Evolutionary conservation across 176 grass and related monocot species (phyloP), one percentile per base, ranked within the genome.

Genomic region (Lolium perenne): DNA sequence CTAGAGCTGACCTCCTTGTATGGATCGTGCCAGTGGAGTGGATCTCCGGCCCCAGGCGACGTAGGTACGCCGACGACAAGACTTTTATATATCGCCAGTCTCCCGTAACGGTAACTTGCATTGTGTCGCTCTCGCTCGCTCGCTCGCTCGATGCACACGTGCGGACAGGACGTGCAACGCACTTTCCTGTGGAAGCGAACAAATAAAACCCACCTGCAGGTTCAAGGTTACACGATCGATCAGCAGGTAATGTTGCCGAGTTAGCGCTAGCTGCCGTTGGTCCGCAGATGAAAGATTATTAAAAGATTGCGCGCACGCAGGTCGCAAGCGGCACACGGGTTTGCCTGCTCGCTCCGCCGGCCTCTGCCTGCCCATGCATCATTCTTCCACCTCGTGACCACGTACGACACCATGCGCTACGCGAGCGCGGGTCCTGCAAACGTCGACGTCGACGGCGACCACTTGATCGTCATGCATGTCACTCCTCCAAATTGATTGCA

Each of bases 31-130:
- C 11, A 6, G 63, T 32, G 4, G 14, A 38, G 29, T 67, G 29
- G 29, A 18, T 20, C 16, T 4, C 35, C 66, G 66, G 66, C 35
- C 70, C 35, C 20, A 71, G 67, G 9, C n/a, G n/a, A n/a, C n/a
- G n/a, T n/a, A n/a, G n/a, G n/a, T n/a, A 26, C 10, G 10, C 21
- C 67, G 38, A 43, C 8, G 35, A 29, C 26, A 2, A 29, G 26
- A 2, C 41, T 20, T 18, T 17, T 40, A 17, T 6, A n/a, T 16
- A 7, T 2, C 3, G 20, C 32, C 32, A 2, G 32, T 3, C 32
- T 18, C 16, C 65, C 32, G 22, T 62, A 88, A 78, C 80, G 18
- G 72, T 77, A 83, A 40, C 60, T 76, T 66, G 6, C 15, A 16
- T 4, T 75, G 47, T 23, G 32, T 35, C 32, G 32, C 32, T 35